A percentile compares a stretch with the other conserved stretches of the same genome.
Conservation (phyloP, 2,329 filamentous ascomycete genomes). For the Hymenoscyphus scutula region DNA sequence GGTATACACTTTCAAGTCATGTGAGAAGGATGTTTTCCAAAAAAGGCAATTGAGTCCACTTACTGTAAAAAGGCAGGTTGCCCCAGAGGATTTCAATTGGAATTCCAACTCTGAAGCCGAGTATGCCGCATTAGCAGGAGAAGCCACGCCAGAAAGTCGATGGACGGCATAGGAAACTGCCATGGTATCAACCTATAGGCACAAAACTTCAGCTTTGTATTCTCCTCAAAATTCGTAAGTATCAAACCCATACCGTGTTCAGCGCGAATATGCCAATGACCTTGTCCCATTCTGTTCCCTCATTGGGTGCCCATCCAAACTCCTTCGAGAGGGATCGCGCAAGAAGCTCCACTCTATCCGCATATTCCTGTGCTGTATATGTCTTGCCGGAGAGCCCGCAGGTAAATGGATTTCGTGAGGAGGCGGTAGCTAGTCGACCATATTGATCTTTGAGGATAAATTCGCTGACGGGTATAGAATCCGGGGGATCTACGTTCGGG, state of each 20-base stretch:
- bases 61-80: conserved; percentile 74
- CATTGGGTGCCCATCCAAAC: conserved; percentile 67
- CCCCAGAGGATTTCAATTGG: conserved; percentile 75
- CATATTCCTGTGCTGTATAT: conserved; percentile 62
- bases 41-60: conserved; percentile 1
- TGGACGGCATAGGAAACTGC: conserved; percentile 73
- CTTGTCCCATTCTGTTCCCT: conserved; percentile 78
- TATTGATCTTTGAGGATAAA: conserved; percentile 74
- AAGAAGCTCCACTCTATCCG: conserved; percentile 63
- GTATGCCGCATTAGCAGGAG: conserved; percentile 84
- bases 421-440: conserved; percentile 61
- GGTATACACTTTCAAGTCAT: conserved; percentile 51
- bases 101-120: conserved; percentile 78
- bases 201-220: not conserved
- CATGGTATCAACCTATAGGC: conserved; percentile 69
- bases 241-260: conserved; percentile 62
- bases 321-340: conserved; percentile 68
- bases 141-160: conserved; percentile 69
- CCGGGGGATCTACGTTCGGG: conserved; percentile 46
- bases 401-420: conserved; percentile 69
- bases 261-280: conserved; percentile 74
- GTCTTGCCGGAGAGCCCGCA: conserved; percentile 71
- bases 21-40: not conserved
- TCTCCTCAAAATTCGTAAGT: conserved; percentile 1
- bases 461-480: conserved; percentile 70